Evolutionary conservation across 2,329 filamentous ascomycete genomes (phyloP), one percentile per base, ranked within the genome.

Genomic region (Botrytis fabae): DNA sequence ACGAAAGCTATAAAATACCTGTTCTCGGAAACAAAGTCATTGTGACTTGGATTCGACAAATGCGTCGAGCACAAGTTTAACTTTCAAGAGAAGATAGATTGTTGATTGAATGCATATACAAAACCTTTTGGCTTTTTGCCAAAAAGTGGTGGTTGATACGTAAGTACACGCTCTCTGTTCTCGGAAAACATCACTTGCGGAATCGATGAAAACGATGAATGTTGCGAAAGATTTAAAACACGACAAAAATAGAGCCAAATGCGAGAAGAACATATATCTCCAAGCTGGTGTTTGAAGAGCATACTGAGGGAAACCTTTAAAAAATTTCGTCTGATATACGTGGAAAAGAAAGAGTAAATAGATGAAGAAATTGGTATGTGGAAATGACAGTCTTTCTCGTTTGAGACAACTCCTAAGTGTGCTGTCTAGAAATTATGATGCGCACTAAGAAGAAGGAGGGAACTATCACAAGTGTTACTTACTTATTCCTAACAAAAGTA

Each of bases 1-100:
- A n/a, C 12, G 22, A 40, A 40, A 61, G 1, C 6, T 40, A 22
- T 3, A 40, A 25, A 40, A 40, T 61, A 35, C 6, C 35, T 61
- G 59, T 40, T 61, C 59, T 25, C 59, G 14, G 59, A 61, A 35
- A 40, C 16, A 61, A 40, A 61, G 3, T 40, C 59, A 61, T 40
- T 25, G 32, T 61, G 22, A 40, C 6, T 40, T n/a, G 18, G 9
- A 25, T 38, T 60, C 10, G 20, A 38, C 32, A 61, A 61, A 40
- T 61, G 59, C 59, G 59, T 25, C 20, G 22, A 25, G 20, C 6
- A 16, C 22, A 38, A 61, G 35, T 3, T 2, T 38, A n/a, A 3
- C n/a, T 7, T 1, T 1, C 9, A 3, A 54, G 20, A 61, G 59
- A 40, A 12, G 4, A 12, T 1, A 4, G 14, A 16, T 12, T 1